Percentiles rank a stretch among this genome's conserved stretches.
phyloP scores from a whole-genome alignment of 495 filamentous ascomycete species.

The Talaromyces trachyspermus region DNA sequence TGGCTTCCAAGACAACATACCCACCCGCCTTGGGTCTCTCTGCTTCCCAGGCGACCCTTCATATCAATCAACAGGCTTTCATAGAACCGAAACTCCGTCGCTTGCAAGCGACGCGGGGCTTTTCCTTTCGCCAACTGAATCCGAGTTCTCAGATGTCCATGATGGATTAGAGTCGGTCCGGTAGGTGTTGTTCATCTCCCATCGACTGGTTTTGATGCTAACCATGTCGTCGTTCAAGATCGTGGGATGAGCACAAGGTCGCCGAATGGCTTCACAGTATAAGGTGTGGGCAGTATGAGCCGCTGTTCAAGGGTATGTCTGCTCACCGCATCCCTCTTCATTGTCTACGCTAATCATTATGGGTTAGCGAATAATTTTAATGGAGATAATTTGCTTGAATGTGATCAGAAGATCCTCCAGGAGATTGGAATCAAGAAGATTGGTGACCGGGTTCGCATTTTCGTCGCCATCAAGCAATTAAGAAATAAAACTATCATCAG shows the following conservation, averaged over 20 bases:
- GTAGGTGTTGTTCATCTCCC: constrained; percentile 22
- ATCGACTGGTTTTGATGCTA: neutral
- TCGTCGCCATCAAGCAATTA: constrained; percentile 85
- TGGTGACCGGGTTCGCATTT: constrained; percentile 92
- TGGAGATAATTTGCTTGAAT: constrained; percentile 90
- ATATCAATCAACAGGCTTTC: neutral
- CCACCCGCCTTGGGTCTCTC: constrained; percentile 53
- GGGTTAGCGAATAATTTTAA: constrained; percentile 83
- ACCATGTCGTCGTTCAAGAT: constrained; percentile 25
- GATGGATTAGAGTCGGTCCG: constrained; percentile 53
- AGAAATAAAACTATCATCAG: constrained; percentile 77
- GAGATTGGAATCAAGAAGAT: constrained; percentile 96
- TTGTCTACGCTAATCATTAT: neutral
- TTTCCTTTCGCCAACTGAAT: constrained; percentile 84
- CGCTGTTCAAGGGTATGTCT: constrained; percentile 66
- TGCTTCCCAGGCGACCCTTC: constrained; percentile 44
- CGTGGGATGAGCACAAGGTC: constrained; percentile 89
- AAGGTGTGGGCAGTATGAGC: constrained; percentile 87
- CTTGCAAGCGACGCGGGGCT: constrained; percentile 40
- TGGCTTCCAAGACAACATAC: constrained; percentile 80
- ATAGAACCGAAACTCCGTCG: neutral
- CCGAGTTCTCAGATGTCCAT: constrained; percentile 80
- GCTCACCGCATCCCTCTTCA: neutral
- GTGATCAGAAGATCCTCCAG: constrained; percentile 91
- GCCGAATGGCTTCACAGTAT: constrained; percentile 84